Percentiles rank a stretch among this genome's conserved stretches.
These are phyloP conservation scores for Cladobotryum protrusum DNA, from an alignment of 2,329 filamentous ascomycete species.

Conservation along the genomic window DNA sequence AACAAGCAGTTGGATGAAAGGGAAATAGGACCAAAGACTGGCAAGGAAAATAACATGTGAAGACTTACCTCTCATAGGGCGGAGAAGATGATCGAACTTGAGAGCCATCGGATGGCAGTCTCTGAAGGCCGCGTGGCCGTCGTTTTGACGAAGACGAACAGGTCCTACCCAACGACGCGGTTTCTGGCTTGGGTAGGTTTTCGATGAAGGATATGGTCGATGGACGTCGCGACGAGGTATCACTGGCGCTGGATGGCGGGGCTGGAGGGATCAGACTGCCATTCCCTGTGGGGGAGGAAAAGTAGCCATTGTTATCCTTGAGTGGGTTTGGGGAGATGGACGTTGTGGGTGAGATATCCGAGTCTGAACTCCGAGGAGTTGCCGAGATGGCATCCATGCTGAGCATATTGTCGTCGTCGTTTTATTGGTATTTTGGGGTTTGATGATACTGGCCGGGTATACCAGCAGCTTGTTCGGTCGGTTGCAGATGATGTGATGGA, in stretches of 20 bases:
- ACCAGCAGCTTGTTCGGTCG: background rate
- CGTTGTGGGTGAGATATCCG: constrained; percentile 39
- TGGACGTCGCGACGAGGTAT: constrained; percentile 22
- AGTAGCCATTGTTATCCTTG: constrained; percentile 12
- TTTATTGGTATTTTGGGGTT: constrained; percentile 2
- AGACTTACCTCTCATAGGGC: constrained; percentile 40
- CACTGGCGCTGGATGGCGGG: constrained; percentile 13
- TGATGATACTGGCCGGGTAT: background rate
- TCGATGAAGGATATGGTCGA: constrained; percentile 30
- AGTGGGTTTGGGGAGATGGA: constrained; percentile 14
- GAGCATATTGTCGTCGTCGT: background rate
- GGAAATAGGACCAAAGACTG: background rate
- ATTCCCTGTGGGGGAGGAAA: background rate
- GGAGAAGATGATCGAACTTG: constrained; percentile 43
- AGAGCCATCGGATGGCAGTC: constrained; percentile 31
- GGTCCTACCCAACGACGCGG: constrained; percentile 28
- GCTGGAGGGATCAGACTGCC: constrained; percentile 6
- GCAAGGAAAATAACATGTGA: background rate
- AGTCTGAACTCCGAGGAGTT: constrained; percentile 30
- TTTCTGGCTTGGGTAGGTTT: constrained; percentile 25
- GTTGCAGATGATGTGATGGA: background rate
- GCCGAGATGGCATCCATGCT: constrained; percentile 16
- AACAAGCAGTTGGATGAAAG: constrained; percentile 1
- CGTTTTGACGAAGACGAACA: constrained; percentile 4
- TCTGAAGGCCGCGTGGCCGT: constrained; percentile 5